Percentiles rank a stretch among this genome's conserved stretches.
phyloP scores from a whole-genome alignment of 257 asterid genomes.

The Ophiorrhiza pumila region DNA sequence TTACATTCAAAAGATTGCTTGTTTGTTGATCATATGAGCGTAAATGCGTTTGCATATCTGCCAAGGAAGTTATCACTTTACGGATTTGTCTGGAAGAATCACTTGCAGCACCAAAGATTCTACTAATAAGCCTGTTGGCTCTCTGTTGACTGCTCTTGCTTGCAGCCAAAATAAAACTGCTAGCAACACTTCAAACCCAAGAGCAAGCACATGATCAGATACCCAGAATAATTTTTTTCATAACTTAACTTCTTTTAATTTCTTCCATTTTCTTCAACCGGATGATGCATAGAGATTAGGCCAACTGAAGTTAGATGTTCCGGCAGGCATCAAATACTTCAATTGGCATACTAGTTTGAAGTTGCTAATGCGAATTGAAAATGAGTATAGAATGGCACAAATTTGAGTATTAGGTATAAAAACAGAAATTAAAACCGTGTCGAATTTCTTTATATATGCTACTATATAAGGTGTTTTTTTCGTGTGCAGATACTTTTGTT shows the following conservation, averaged over 20 bases:
- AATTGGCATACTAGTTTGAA: too few species aligned
- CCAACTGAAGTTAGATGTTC: too few species aligned
- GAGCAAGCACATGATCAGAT: conserved; percentile 2
- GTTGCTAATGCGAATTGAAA: too few species aligned
- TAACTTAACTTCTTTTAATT: background rate
- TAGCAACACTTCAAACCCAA: conserved; percentile 33
- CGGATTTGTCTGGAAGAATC: conserved; percentile 33
- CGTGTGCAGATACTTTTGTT: too few species aligned
- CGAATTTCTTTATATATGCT: too few species aligned
- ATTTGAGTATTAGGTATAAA: too few species aligned
- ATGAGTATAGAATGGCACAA: too few species aligned
- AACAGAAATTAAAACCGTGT: too few species aligned
- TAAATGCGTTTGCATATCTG: conserved; percentile 33
- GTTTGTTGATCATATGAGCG: conserved; percentile 37
- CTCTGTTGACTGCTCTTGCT: conserved; percentile 29
- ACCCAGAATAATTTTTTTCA: background rate
- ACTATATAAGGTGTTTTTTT: too few species aligned
- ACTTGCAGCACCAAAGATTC: conserved; percentile 36
- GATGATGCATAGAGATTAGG: too few species aligned
- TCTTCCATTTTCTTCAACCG: too few species aligned
- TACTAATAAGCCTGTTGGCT: conserved; percentile 35
- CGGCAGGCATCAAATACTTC: too few species aligned
- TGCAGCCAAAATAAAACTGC: conserved; percentile 34
- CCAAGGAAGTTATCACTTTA: conserved; percentile 33
- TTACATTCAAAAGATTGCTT: conserved; percentile 30